A percentile compares a stretch with the other conserved stretches of the same genome.
These are phyloP conservation scores for Pythium guiyangense DNA, from an alignment of 352 stramenopile genomes.

Conservation along the genomic window DNA sequence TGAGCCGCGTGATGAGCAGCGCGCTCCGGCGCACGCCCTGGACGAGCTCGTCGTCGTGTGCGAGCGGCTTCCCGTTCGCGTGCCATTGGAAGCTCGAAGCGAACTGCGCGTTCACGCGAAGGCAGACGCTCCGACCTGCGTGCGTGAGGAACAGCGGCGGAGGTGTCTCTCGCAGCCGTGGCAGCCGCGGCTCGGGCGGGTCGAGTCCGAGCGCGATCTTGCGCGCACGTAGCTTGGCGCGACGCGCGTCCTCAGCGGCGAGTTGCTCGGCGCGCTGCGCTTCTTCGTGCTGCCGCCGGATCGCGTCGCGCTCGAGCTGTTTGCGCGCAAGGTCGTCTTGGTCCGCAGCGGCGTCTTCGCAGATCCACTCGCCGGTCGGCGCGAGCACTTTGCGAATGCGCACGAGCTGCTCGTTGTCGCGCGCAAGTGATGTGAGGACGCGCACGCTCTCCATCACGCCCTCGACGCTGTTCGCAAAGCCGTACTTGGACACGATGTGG, in stretches of 20 bases:
- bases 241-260: constrained; percentile 30
- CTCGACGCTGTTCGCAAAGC: constrained; percentile 36
- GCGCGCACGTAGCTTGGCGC: constrained; percentile 40
- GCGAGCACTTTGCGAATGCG: constrained; percentile 41
- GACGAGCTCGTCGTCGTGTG: constrained; percentile 5
- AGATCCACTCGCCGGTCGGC: constrained; percentile 48
- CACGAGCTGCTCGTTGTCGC: constrained; percentile 35
- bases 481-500: constrained; percentile 35
- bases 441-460: constrained; percentile 47
- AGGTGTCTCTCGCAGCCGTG: constrained; percentile 27
- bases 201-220: constrained; percentile 60
- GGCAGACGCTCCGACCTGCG: constrained; percentile 19
- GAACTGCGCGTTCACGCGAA: constrained; percentile 40
- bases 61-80: constrained; percentile 29
- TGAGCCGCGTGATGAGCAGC: constrained; percentile 35
- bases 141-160: constrained; percentile 21
- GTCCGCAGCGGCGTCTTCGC: constrained; percentile 42
- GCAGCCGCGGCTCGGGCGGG: constrained; percentile 32
- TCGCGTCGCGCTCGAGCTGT: constrained; percentile 22
- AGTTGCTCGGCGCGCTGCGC: constrained; percentile 24
- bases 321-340: constrained; percentile 27
- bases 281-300: constrained; percentile 24
- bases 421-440: constrained; percentile 29
- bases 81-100: constrained; percentile 45
- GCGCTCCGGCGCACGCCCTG: constrained; percentile 24